Evolutionary conservation across 2,329 filamentous ascomycete genomes (phyloP), one percentile per base, ranked within the genome.

Genomic region (Aspergillus amoenus): DNA sequence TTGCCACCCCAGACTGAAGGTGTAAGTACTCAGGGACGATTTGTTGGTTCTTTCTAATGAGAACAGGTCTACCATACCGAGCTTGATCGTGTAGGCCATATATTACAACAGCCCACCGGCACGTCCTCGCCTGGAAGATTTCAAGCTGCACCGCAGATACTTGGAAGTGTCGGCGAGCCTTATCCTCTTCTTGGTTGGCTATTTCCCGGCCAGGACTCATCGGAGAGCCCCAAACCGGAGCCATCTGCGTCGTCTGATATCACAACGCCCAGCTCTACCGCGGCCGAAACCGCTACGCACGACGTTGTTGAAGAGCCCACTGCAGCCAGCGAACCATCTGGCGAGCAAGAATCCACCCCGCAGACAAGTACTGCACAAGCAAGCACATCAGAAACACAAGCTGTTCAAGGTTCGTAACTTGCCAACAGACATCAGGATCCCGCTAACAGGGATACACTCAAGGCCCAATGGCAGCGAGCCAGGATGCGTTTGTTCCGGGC

Each of bases 401-500:
- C 24, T 1, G 30, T 43, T 12, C 53, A 52, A 56, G 53, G 60
- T 62, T 15, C 27, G 60, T 44, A 37, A 24, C 22, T 24, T 7
- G 17, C 32, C 22, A 13, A 12, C 7, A 15, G n/a, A 47, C 34
- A 37, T 40, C 9, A 22, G 11, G 13, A 41, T 39, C 12, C 34
- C 13, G 11, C 48, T 51, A 32, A 51, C 48, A 41, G 8, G 4
- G 30, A 21, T 15, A 27, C 40, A 41, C 34, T 13, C 18, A 41
- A 63, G 59, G 39, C 27, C 30, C 60, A 21, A 76, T 76, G 73
- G 58, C 63, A 22, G 47, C 22, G 17, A 63, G 64, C 37, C 75
- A 79, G 59, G 70, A 79, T 61, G 68, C 77, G 15, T 80, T 80
- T 61, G 52, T 70, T 39, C 76, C 77, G 4, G 65, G 79, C 48